A percentile compares a stretch with the other conserved stretches of the same genome.
Evolutionary conservation across 2,329 filamentous ascomycete species (phyloP).

Genomic region (Sclerotinia minor): DNA sequence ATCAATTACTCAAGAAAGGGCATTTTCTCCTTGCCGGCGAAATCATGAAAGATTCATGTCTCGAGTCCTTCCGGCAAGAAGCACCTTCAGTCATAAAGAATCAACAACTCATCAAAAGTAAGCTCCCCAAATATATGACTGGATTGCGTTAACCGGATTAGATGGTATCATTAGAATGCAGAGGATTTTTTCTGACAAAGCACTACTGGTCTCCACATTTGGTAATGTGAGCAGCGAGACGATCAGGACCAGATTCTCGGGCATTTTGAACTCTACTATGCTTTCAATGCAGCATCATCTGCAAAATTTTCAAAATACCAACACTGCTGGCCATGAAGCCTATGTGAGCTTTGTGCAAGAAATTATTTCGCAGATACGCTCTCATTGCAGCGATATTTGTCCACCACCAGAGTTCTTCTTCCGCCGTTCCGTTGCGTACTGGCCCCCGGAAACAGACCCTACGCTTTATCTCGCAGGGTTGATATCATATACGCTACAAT

Average conservation of each 20-base stretch:
- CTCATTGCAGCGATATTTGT: conserved; percentile 35
- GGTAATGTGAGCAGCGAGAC: conserved; percentile 22
- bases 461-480: conserved; percentile 37
- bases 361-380: conserved; percentile 34
- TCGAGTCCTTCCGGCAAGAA: background rate
- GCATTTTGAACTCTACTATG: conserved; percentile 35
- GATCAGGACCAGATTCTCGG: conserved; percentile 28
- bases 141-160: background rate
- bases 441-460: conserved; percentile 38
- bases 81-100: background rate
- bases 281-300: conserved; percentile 35
- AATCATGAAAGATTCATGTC: background rate
- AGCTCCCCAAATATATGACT: background rate
- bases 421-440: conserved; percentile 34
- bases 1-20: conserved; percentile 16
- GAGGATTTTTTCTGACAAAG: conserved; percentile 27
- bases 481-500: conserved; percentile 35
- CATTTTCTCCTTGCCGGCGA: conserved; percentile 12
- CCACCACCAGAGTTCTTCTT: conserved; percentile 37
- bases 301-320: conserved; percentile 29
- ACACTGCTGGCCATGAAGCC: conserved; percentile 28
- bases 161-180: conserved; percentile 18
- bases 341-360: conserved; percentile 35
- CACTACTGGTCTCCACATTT: conserved; percentile 27
- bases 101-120: conserved; percentile 18